These are phyloP conservation scores for Calonectria leucothoes DNA, from an alignment of 2,329 filamentous ascomycete genomes.

Conservation along the genomic window DNA sequence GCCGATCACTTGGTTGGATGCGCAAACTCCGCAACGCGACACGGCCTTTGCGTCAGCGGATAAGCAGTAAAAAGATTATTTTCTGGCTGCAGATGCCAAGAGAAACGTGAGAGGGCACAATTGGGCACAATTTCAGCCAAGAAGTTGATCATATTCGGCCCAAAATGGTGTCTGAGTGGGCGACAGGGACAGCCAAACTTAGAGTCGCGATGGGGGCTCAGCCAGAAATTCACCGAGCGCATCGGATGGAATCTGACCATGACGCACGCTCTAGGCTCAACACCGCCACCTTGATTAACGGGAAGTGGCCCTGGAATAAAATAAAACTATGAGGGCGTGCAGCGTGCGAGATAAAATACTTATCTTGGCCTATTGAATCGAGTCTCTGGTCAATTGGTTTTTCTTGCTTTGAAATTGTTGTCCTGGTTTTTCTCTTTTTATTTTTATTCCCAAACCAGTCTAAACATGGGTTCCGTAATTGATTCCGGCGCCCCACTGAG, in stretches of 20 bases:
- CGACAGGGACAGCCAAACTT: not conserved
- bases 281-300: not conserved
- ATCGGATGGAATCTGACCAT: constrained; percentile 6
- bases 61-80: not conserved
- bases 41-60: not conserved
- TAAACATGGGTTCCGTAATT: constrained; percentile 18
- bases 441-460: not conserved
- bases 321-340: not conserved
- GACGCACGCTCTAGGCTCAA: not conserved
- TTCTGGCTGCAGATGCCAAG: not conserved
- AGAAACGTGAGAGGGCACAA: not conserved
- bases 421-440: not conserved
- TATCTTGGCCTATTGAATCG: not conserved
- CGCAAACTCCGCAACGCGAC: no score
- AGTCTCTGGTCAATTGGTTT: not conserved
- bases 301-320: not conserved
- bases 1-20: not conserved
- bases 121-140: not conserved
- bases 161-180: not conserved
- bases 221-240: constrained; percentile 14
- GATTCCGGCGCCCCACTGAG: constrained; percentile 10
- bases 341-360: not conserved
- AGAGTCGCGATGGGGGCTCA: not conserved
- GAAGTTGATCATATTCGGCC: not conserved
- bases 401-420: not conserved